Base-by-base conservation (phyloP, 1,139 yeast species). In the Spathaspora sp. region DNA sequence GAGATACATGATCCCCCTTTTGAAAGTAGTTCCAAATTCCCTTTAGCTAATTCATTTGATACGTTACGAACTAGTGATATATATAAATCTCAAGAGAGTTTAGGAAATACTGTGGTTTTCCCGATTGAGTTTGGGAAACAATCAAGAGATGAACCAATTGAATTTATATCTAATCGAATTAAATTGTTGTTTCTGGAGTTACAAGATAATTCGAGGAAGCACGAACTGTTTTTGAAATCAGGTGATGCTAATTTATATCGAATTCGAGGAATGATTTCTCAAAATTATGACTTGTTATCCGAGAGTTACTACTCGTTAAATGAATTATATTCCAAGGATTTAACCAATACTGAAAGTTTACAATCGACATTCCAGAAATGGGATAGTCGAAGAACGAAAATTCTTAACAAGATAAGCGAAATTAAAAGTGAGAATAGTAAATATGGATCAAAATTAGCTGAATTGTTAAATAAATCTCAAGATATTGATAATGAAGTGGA, bases 281-380 rank as follows among this genome's bases (percentile, higher is more conserved):
- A 57, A 42, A 55, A 61, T 43, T 65, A 75, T 36, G 60, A 58
- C 25, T 72, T 71, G 45, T 51, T 79, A 7, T 68, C 75, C 1
- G 76, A 74, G 43, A 67, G 70, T 38, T 70, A 74, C 51, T 72
- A 72, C 45, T 72, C 83, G 1, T 66, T 79, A 48, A 64, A 67
- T 47, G 87, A 81, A 55, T 59, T 81, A 1, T 81, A 81, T 54
- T 55, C 63, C 1, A 61, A 67, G 5, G 82, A 80, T 39, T 56
- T 64, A 1, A 51, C 56, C 1, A 60, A 61, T 15, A 69, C 72
- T 27, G 50, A 56, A 15, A 47, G 51, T 0, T 59, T 78, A n/a
- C 55, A 67, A 16, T 43, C 56, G 1, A 56, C 64, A n/a, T 74
- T 82, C 49, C 59, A 64, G 29, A 54, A 56, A 2, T 80, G 85